Conservation (phyloP, 2,329 filamentous ascomycete genomes). For the Sporothrix humicola region DNA sequence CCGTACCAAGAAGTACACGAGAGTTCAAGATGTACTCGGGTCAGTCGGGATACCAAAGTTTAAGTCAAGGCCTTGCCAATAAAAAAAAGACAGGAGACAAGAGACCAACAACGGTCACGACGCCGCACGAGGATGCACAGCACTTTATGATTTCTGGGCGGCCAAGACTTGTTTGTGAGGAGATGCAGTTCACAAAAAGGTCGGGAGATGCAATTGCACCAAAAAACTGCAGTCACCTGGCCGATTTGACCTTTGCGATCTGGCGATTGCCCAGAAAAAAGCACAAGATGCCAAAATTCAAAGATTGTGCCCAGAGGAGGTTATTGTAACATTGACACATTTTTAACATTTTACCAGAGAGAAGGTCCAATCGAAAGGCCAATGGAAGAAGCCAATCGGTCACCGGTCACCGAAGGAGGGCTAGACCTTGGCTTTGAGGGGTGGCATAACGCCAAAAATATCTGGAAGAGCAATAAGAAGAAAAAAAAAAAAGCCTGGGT, state of each 20-base stretch:
- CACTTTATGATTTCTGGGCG: constrained; percentile 9
- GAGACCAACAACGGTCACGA: neutral
- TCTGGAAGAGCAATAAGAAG: neutral
- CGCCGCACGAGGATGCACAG: neutral
- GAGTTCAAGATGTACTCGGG: neutral
- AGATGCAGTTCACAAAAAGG: neutral
- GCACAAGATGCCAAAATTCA: too few species aligned
- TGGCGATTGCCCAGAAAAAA: neutral
- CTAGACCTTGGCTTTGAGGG: neutral
- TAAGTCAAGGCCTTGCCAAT: too few species aligned
- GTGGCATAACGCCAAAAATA: neutral
- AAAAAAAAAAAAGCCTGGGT: neutral
- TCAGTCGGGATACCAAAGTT: too few species aligned
- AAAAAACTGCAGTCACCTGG: neutral
- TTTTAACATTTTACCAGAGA: too few species aligned
- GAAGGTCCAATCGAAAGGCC: too few species aligned
- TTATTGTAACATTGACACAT: too few species aligned
- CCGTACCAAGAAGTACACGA: neutral
- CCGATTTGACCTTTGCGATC: neutral
- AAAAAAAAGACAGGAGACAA: too few species aligned
- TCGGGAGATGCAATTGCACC: neutral
- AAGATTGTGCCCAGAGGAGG: too few species aligned
- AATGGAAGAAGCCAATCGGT: neutral
- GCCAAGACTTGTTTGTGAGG: neutral
- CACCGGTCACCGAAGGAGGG: neutral